Conservation (phyloP, 192 early-diverging fungal species). For the Coemansia biformis region DNA sequence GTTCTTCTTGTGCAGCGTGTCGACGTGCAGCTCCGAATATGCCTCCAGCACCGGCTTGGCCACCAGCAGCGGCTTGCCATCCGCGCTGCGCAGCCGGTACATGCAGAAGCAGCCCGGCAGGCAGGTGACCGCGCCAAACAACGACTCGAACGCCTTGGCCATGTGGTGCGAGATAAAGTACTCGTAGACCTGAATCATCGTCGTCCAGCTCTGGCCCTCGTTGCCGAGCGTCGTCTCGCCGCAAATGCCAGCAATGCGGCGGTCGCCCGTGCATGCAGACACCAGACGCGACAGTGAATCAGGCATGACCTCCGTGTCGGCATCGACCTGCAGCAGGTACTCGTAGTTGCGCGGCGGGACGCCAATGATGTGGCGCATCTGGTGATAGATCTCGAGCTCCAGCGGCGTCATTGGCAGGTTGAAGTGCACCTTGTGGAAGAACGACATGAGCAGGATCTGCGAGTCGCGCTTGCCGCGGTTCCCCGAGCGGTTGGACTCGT, state of each 20-base stretch:
- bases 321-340: conserved; percentile 74
- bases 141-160: conserved; percentile 87
- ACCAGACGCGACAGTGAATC: conserved; percentile 87
- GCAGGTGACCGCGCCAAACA: no score
- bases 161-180: conserved; percentile 92
- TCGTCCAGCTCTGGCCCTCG: conserved; percentile 86
- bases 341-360: conserved; percentile 78
- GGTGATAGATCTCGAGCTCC: conserved; percentile 95
- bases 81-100: conserved; percentile 66
- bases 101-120: no score
- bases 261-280: conserved; percentile 71
- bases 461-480: no score
- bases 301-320: conserved; percentile 76
- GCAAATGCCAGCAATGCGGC: conserved; percentile 80
- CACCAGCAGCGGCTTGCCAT: conserved; percentile 70
- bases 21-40: conserved; percentile 86
- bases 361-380: conserved; percentile 95
- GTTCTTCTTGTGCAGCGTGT: no score
- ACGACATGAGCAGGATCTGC: conserved; percentile 92
- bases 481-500: conserved; percentile 76
- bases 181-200: conserved; percentile 98
- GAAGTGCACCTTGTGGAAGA: conserved; percentile 91
- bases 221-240: conserved; percentile 91
- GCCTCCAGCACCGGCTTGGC: conserved; percentile 72
- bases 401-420: conserved; percentile 86